Conservation (phyloP, 2,329 filamentous ascomycete species). For the Aquanectria penicillioides region DNA sequence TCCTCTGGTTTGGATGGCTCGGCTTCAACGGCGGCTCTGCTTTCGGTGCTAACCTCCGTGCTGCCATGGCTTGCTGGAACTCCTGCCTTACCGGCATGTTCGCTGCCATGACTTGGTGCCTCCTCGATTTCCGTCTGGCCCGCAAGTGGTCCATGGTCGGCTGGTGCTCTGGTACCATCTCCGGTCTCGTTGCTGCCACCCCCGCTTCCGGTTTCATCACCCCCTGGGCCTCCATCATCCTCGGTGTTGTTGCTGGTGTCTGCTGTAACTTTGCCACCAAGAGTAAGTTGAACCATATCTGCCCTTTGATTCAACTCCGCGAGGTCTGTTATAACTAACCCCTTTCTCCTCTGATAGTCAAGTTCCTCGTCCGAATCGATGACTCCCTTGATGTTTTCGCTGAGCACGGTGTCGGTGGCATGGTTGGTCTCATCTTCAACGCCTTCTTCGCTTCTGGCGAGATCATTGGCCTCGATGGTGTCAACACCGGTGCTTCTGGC, state of each 20-base stretch:
- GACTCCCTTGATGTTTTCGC: constrained; percentile 79
- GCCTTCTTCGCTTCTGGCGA: constrained; percentile 75
- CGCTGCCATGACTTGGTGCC: constrained; percentile 89
- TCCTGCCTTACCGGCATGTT: constrained; percentile 94
- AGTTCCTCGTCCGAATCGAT: constrained; percentile 72
- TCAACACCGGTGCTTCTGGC: constrained; percentile 74
- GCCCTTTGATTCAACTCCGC: background rate
- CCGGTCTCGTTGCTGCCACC: constrained; percentile 75
- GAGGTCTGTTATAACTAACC: constrained; percentile 10
- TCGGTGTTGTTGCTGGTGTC: constrained; percentile 74
- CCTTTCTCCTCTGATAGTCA: constrained; percentile 52
- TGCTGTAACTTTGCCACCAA: constrained; percentile 76
- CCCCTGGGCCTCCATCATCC: constrained; percentile 72
- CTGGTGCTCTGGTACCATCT: constrained; percentile 78
- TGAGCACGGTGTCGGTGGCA: constrained; percentile 75
- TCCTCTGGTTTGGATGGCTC: constrained; percentile 99
- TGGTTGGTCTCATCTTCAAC: constrained; percentile 78
- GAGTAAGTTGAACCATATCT: constrained; percentile 42
- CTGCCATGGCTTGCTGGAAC: constrained; percentile 98
- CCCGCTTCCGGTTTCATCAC: constrained; percentile 75
- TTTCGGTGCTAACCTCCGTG: constrained; percentile 93
- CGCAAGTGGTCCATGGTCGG: constrained; percentile 90
- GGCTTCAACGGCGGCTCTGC: constrained; percentile 98
- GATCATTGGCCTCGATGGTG: constrained; percentile 79
- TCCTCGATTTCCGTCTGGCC: constrained; percentile 94